phyloP scores from a whole-genome alignment of 2,329 filamentous ascomycete genomes.

The Monilinia laxa region DNA sequence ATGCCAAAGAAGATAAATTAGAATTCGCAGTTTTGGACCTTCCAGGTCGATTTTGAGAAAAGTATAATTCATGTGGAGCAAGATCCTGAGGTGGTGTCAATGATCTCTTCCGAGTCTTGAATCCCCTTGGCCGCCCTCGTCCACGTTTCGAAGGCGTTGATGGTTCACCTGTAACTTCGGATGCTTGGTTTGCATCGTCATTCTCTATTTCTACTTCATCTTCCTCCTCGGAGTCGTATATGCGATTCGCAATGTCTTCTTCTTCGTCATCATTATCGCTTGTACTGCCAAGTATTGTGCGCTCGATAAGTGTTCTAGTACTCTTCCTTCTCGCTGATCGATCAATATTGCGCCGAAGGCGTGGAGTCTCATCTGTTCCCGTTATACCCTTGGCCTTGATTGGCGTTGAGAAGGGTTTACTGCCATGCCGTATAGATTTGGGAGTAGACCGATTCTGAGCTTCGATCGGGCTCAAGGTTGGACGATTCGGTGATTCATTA shows the following conservation, averaged over 20 bases:
- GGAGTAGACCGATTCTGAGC: slow-evolving; percentile 30
- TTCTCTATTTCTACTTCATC: slow-evolving; percentile 42
- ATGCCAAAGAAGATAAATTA: slow-evolving; percentile 68
- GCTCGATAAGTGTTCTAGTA: slow-evolving; percentile 71
- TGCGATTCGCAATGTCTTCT: slow-evolving; percentile 66
- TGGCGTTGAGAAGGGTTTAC: slow-evolving; percentile 39
- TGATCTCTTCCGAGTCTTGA: slow-evolving; percentile 53
- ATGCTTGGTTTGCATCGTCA: slow-evolving; percentile 36
- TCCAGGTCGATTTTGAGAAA: slow-evolving; percentile 85
- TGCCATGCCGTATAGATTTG: slow-evolving; percentile 29
- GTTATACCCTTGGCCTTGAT: slow-evolving; percentile 28
- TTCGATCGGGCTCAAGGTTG: slow-evolving; percentile 3
- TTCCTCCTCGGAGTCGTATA: slow-evolving; percentile 59
- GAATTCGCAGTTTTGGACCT: slow-evolving; percentile 83
- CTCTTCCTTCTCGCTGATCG: slow-evolving; percentile 86
- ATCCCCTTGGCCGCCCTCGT: slow-evolving; percentile 46
- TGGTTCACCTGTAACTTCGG: slow-evolving; percentile 41
- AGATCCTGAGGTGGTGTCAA: slow-evolving; percentile 66
- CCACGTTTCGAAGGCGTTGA: slow-evolving; percentile 55
- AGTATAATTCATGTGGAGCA: slow-evolving; percentile 87
- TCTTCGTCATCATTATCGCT: slow-evolving; percentile 73
- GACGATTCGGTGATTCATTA: slow-evolving; percentile 4
- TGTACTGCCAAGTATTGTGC: slow-evolving; percentile 60
- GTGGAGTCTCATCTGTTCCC: slow-evolving; percentile 34
- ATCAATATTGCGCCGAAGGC: slow-evolving; percentile 55